phyloP scores from a whole-genome alignment of 257 asterid species.

The Linaria vulgaris region DNA sequence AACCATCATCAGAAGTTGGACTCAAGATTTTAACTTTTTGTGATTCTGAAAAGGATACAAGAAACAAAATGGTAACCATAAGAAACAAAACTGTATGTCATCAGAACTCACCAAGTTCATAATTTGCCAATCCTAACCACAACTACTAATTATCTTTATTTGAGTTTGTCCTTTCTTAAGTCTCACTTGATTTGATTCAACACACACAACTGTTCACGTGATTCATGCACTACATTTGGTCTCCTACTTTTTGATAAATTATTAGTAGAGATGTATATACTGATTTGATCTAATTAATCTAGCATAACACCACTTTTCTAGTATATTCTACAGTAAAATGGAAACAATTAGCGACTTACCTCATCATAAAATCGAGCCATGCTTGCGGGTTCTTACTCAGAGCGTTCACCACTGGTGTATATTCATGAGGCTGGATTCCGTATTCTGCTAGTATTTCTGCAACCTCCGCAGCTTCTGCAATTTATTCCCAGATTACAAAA shows the following conservation, averaged over 20 bases:
- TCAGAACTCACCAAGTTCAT: background rate
- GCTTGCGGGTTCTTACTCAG: conserved; percentile 89
- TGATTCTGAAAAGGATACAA: background rate
- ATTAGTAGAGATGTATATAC: no score
- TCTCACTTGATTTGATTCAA: no score
- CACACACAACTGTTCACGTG: no score
- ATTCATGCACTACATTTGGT: no score
- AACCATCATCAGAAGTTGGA: conserved; percentile 10
- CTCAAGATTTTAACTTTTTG: conserved; percentile 21
- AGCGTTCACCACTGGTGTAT: conserved; percentile 78
- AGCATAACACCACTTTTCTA: no score
- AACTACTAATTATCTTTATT: no score
- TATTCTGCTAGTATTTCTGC: conserved; percentile 86
- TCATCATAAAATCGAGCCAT: conserved; percentile 99
- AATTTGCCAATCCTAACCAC: no score
- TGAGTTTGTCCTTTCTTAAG: no score
- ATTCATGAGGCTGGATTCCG: conserved; percentile 78
- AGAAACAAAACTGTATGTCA: no score
- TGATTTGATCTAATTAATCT: no score
- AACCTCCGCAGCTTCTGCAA: conserved; percentile 96
- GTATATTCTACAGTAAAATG: background rate
- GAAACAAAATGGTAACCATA: background rate
- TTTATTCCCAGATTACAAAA: background rate
- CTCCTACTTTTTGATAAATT: background rate
- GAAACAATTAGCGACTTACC: conserved; percentile 37